Base-by-base conservation (phyloP, 2,329 filamentous ascomycete species). In the Trichoderma brevicompactum region DNA sequence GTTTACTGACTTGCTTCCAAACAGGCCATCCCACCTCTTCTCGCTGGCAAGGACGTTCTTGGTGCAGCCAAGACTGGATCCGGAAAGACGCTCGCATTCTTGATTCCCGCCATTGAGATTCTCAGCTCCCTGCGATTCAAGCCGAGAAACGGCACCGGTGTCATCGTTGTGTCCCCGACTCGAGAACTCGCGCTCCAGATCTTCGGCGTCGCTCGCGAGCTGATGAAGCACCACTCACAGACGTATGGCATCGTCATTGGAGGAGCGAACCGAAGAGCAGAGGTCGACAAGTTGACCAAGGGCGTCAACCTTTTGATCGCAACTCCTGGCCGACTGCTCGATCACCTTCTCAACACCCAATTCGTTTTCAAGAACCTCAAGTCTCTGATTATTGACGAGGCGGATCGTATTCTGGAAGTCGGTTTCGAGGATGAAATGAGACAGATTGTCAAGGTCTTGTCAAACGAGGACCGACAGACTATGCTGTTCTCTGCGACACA, bases 401-500 rank as follows among this genome's bases (percentile, higher is more conserved):
- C 95, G 17, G 95, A 99, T 76, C 89, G 95, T 54, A 97, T 99
- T 68, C 82, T 99, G 50, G 95, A 99, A 80, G 92, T 97, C 68
- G 94, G 95, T 72, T 99, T 99, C 83, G 95, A 99, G 78, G 95
- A 98, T 74, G 95, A 99, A 80, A 97, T 99, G 91, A 86, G 92
- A 69, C 90, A 96, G 77, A 97, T 99, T 71, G 89, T 98, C 78
- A 96, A 96, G 83, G 95, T 98, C 64, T 81, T 98, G 17, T 92
- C 94, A 53, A 90, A 90, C 70, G 89, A 96, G 65, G 88, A 94
- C 70, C 84, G 95, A 67, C 94, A 98, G 79, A 97, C 94, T 0
- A 95, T 96, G 89, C 86, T 99, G n/a, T 99, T 99, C 83, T 97
- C 93, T 13, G 95, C 95, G 13, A 99, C 95, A 5, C 95, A 98